phyloP scores from a whole-genome alignment of 257 asterid species.

The Solanum clarkiae region DNA sequence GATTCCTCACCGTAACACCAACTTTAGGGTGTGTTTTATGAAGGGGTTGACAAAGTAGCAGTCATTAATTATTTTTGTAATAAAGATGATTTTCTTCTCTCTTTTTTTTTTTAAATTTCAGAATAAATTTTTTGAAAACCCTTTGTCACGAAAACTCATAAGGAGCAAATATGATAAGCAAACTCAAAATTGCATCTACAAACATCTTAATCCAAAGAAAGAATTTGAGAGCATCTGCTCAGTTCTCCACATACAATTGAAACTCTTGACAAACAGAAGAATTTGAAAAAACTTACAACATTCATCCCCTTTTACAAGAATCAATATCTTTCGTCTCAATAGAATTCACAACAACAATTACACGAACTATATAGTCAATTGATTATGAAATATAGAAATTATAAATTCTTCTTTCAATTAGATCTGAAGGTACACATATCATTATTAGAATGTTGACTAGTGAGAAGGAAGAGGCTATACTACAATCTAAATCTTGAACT shows the following conservation, averaged over 20 bases:
- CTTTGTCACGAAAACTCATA: too few relatives aligned
- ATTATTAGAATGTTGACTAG: slow-evolving; percentile 6
- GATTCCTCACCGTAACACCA: not conserved
- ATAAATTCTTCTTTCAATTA: slow-evolving; percentile 19
- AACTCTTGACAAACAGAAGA: slow-evolving; percentile 15
- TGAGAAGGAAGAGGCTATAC: not conserved
- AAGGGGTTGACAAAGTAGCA: not conserved
- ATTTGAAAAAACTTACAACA: slow-evolving; percentile 9
- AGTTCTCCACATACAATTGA: not conserved
- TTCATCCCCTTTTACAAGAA: slow-evolving; percentile 25
- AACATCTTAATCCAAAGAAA: not conserved
- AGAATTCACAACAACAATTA: not conserved
- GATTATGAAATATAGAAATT: not conserved
- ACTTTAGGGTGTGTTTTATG: not conserved
- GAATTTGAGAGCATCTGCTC: too few relatives aligned
- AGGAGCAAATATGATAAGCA: too few relatives aligned
- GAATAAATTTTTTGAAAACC: too few relatives aligned
- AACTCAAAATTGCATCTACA: too few relatives aligned
- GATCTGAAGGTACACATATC: slow-evolving; percentile 30
- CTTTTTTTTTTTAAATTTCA: not conserved
- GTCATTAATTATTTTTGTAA: not conserved
- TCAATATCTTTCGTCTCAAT: not conserved
- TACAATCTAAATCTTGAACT: not conserved
- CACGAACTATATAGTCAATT: not conserved
- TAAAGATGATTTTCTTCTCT: not conserved